Conservation (phyloP, 176 grass and related monocot genomes). For the Carex scoparia region DNA sequence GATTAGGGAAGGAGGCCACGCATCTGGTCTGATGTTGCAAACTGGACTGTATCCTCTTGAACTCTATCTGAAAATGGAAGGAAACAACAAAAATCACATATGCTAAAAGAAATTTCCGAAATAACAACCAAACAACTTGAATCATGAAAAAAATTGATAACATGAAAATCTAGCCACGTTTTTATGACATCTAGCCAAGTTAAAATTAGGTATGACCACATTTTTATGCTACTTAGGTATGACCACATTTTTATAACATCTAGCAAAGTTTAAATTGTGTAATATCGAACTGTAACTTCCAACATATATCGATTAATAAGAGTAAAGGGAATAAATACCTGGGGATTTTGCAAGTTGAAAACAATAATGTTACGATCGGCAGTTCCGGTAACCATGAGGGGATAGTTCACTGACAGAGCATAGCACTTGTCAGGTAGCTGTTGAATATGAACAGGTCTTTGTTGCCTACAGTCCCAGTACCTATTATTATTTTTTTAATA, state of each 20-base stretch:
- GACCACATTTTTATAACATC: not conserved
- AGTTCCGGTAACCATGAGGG: constrained; percentile 88
- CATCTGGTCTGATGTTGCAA: constrained; percentile 79
- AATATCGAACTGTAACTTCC: not conserved
- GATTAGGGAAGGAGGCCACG: constrained; percentile 73
- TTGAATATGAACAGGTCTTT: constrained; percentile 69
- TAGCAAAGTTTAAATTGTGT: not conserved
- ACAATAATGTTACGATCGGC: constrained; percentile 55
- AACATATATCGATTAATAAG: not conserved
- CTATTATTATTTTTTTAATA: constrained; percentile 11
- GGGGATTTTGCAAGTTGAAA: constrained; percentile 77
- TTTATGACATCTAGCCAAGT: too few species aligned
- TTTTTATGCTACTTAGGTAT: not conserved
- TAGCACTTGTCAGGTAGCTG: constrained; percentile 75
- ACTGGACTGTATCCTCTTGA: constrained; percentile 65
- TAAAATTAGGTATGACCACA: not conserved
- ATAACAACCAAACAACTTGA: not conserved
- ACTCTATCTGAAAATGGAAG: constrained; percentile 48
- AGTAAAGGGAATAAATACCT: constrained; percentile 33
- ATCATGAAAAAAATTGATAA: not conserved
- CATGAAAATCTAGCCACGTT: not conserved
- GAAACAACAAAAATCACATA: constrained; percentile 18
- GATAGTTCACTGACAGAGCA: constrained; percentile 71
- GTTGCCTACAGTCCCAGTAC: constrained; percentile 83
- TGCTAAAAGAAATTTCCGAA: not conserved